phyloP scores from a whole-genome alignment of 2,329 filamentous ascomycete species.

The Aspergillus niger region DNA sequence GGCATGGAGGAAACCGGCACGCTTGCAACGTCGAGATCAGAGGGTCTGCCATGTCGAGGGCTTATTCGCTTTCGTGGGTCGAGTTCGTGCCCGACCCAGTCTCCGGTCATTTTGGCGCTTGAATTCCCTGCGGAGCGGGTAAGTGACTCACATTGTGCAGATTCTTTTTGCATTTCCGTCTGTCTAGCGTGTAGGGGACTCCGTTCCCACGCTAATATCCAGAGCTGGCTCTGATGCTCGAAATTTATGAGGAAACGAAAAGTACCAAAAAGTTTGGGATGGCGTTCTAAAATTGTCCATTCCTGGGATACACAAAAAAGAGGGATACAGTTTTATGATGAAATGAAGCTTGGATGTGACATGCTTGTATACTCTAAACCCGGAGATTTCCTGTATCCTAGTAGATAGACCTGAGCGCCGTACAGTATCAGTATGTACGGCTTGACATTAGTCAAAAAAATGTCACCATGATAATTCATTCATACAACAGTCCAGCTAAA shows the following conservation, averaged over 20 bases:
- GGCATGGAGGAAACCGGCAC: conserved; percentile 26
- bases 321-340: conserved; percentile 8
- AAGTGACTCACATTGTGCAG: neutral
- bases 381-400: neutral
- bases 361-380: conserved; percentile 6
- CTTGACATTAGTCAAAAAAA: neutral
- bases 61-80: conserved; percentile 26
- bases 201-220: neutral
- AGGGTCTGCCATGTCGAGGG: neutral
- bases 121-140: conserved; percentile 35
- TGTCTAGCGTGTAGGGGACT: conserved; percentile 8
- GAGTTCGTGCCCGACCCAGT: conserved; percentile 39
- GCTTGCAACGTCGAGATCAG: conserved; percentile 14
- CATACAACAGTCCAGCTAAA: no score
- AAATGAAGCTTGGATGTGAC: conserved; percentile 7
- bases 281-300: conserved; percentile 4
- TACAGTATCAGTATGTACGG: neutral
- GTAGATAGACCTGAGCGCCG: conserved; percentile 4
- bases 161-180: conserved; percentile 10
- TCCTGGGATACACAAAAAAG: neutral
- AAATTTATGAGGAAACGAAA: conserved; percentile 6
- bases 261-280: conserved; percentile 6
- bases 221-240: conserved; percentile 10
- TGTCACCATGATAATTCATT: neutral
- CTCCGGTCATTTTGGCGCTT: conserved; percentile 31